phyloP scores from a whole-genome alignment of 2,329 filamentous ascomycete genomes.

The Talaromyces sp. region DNA sequence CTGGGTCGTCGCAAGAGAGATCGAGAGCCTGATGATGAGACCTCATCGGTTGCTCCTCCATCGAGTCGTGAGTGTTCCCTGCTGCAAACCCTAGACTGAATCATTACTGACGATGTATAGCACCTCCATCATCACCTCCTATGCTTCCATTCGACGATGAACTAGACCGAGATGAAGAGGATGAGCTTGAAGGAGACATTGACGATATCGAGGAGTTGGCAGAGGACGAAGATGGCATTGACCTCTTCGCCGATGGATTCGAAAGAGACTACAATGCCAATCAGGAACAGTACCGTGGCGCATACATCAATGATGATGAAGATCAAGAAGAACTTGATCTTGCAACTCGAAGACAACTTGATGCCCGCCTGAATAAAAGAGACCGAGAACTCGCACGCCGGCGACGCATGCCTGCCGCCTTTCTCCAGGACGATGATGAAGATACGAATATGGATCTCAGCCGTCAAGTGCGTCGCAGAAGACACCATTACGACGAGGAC shows the following conservation, averaged over 20 bases:
- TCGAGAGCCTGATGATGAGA: conserved; percentile 64
- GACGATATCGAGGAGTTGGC: conserved; percentile 68
- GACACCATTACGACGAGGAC: conserved; percentile 92
- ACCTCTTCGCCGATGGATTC: conserved; percentile 67
- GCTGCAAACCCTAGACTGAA: background rate
- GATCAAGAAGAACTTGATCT: conserved; percentile 63
- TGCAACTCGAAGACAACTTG: conserved; percentile 59
- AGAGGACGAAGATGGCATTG: conserved; percentile 68
- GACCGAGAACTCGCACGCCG: conserved; percentile 61
- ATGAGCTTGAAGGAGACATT: conserved; percentile 61
- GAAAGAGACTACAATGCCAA: conserved; percentile 59
- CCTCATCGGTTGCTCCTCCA: conserved; percentile 59
- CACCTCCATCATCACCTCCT: conserved; percentile 61
- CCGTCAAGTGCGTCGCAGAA: conserved; percentile 76
- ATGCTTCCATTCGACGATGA: conserved; percentile 53
- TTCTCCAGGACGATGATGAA: conserved; percentile 72
- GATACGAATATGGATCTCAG: conserved; percentile 82
- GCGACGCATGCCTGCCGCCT: conserved; percentile 61
- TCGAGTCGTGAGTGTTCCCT: conserved; percentile 56
- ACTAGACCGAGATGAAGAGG: conserved; percentile 53
- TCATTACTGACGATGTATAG: conserved; percentile 27
- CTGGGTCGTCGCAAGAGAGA: conserved; percentile 60
- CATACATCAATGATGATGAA: conserved; percentile 63
- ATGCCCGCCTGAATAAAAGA: conserved; percentile 61
- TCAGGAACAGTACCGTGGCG: conserved; percentile 54